These are phyloP conservation scores for Cladobotryum protrusum DNA, from an alignment of 2,329 filamentous ascomycete species.

Conservation along the genomic window DNA sequence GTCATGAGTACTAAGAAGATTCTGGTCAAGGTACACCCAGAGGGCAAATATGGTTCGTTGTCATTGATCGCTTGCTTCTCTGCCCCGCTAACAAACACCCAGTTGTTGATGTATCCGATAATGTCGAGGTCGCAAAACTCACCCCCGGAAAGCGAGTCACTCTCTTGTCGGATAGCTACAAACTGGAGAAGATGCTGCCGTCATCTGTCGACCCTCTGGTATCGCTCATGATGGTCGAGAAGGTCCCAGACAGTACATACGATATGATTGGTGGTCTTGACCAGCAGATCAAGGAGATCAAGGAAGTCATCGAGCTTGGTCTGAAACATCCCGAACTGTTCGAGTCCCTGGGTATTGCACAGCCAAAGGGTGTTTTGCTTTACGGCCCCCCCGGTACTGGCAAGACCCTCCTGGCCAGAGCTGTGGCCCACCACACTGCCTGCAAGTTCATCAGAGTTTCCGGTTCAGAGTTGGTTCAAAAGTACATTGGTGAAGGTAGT, in stretches of 20 bases:
- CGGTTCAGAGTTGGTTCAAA: constrained; percentile 93
- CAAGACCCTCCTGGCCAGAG: constrained; percentile 90
- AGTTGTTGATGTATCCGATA: constrained; percentile 96
- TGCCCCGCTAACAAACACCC: background rate
- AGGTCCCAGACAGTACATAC: constrained; percentile 98
- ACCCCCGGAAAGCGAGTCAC: constrained; percentile 97
- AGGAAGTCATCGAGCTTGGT: constrained; percentile 97
- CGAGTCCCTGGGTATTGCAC: constrained; percentile 96
- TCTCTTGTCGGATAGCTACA: constrained; percentile 93
- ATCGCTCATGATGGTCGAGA: constrained; percentile 99
- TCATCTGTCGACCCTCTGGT: constrained; percentile 97
- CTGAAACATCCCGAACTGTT: constrained; percentile 98
- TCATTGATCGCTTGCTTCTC: background rate
- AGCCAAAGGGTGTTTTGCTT: constrained; percentile 93
- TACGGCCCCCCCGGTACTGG: constrained; percentile 96
- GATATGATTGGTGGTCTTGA: constrained; percentile 99
- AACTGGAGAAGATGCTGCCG: constrained; percentile 96
- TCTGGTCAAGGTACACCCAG: constrained; percentile 95
- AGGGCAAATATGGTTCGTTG: constrained; percentile 93
- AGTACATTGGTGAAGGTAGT: constrained; percentile 97
- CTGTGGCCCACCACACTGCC: constrained; percentile 95
- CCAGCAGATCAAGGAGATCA: constrained; percentile 99
- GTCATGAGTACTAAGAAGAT: constrained; percentile 99
- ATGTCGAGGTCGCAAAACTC: constrained; percentile 90
- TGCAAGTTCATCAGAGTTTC: constrained; percentile 99